These are phyloP conservation scores for Spiraea crenata DNA, from an alignment of 331 rosid genomes.

Conservation along the genomic window DNA sequence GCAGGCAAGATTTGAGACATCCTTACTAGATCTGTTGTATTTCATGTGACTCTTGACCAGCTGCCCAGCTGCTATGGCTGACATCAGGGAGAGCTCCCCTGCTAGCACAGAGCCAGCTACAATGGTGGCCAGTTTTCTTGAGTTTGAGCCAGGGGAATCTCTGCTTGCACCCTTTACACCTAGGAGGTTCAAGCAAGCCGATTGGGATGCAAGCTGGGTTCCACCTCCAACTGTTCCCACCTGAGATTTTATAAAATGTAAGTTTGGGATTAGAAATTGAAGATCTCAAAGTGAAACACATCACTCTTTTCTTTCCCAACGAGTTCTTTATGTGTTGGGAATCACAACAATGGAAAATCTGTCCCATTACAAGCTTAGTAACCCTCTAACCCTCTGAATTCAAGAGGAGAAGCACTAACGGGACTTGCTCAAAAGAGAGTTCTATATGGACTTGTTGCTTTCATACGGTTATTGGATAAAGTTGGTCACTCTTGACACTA, in stretches of 20 bases:
- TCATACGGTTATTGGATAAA: too few species aligned
- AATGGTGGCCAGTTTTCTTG: constrained; percentile 46
- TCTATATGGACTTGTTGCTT: too few species aligned
- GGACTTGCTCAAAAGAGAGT: too few species aligned
- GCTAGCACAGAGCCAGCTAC: constrained; percentile 63
- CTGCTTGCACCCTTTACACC: constrained; percentile 65
- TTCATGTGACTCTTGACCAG: constrained; percentile 71
- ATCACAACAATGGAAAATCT: too few species aligned
- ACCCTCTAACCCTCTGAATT: too few species aligned
- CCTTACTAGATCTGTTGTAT: constrained; percentile 61
- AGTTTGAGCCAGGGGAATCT: constrained; percentile 55
- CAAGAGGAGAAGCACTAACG: too few species aligned
- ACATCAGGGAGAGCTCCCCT: constrained; percentile 64
- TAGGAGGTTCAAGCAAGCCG: constrained; percentile 61
- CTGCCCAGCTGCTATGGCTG: constrained; percentile 66
- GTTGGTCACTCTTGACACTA: too few species aligned
- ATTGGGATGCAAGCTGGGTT: constrained; percentile 63
- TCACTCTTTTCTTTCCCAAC: not conserved
- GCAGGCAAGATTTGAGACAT: constrained; percentile 29
- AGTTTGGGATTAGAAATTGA: not conserved
- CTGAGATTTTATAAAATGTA: constrained; percentile 22
- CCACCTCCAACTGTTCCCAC: constrained; percentile 84
- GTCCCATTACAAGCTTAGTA: too few species aligned
- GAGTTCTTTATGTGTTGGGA: not conserved
- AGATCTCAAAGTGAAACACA: not conserved